Percentiles rank a stretch among this genome's conserved stretches.
These are phyloP conservation scores for Metschnikowia chrysomelidarum DNA, from an alignment of 805 yeast species.

Conservation along the genomic window DNA sequence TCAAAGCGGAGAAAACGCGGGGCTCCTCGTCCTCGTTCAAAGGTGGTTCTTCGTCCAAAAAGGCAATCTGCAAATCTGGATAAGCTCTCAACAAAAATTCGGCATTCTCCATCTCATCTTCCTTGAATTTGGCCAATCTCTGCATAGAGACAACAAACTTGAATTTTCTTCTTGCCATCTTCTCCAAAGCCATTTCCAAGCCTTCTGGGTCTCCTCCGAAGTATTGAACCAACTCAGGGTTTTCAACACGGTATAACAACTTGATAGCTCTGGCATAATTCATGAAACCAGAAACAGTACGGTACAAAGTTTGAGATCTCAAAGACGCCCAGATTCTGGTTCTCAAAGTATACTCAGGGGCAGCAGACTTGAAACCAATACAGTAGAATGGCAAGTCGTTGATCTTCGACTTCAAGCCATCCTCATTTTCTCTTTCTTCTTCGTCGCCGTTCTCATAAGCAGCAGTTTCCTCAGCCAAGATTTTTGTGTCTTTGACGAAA, in stretches of 20 bases:
- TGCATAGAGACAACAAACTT: constrained; percentile 67
- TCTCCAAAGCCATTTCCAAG: constrained; percentile 87
- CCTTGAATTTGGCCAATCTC: constrained; percentile 49
- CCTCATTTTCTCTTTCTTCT: constrained; percentile 47
- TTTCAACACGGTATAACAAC: constrained; percentile 47
- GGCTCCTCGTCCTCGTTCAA: constrained; percentile 49
- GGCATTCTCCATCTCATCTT: constrained; percentile 57
- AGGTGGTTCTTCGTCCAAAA: constrained; percentile 57
- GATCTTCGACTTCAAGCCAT: constrained; percentile 74
- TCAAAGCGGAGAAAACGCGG: constrained; percentile 58
- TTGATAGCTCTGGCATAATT: constrained; percentile 47
- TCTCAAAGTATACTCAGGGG: constrained; percentile 47
- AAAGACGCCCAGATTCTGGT: constrained; percentile 49
- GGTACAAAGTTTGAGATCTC: constrained; percentile 46
- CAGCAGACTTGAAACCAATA: constrained; percentile 47
- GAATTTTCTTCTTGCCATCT: constrained; percentile 61
- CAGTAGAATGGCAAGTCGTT: constrained; percentile 51
- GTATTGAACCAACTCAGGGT: constrained; percentile 79
- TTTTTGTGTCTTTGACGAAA: constrained; percentile 55
- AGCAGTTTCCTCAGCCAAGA: constrained; percentile 64
- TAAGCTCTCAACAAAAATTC: constrained; percentile 61
- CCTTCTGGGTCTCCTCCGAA: constrained; percentile 99
- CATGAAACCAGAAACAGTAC: constrained; percentile 48
- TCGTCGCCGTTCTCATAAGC: constrained; percentile 61
- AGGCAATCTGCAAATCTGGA: constrained; percentile 66